These are phyloP conservation scores for Limonium bicolor DNA, from an alignment of 148 eudicot species.

Conservation along the genomic window DNA sequence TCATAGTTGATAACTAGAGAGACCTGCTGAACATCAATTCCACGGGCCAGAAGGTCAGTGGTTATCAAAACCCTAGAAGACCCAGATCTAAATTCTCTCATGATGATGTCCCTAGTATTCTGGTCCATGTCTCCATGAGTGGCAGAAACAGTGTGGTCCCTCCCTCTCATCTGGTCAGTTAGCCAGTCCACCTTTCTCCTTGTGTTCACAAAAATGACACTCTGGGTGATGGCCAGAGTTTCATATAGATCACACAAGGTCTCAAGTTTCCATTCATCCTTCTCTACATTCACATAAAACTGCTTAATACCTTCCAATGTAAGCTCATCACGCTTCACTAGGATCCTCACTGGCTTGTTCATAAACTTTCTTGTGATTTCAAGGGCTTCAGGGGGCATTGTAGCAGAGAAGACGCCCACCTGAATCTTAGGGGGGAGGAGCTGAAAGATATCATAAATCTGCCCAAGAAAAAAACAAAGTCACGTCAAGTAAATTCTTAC, in stretches of 20 bases:
- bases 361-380: slow-evolving; percentile 38
- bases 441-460: slow-evolving; percentile 41
- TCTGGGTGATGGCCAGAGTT: slow-evolving; percentile 37
- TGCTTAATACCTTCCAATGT: slow-evolving; percentile 42
- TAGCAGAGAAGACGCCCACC: slow-evolving; percentile 38
- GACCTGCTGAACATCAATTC: slow-evolving; percentile 38
- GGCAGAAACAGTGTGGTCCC: slow-evolving; percentile 39
- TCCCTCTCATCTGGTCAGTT: slow-evolving; percentile 32
- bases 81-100: slow-evolving; percentile 34
- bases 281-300: slow-evolving; percentile 29
- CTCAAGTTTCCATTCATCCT: slow-evolving; percentile 44
- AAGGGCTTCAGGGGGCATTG: slow-evolving; percentile 46
- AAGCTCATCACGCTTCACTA: slow-evolving; percentile 37
- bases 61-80: slow-evolving; percentile 40
- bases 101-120: slow-evolving; percentile 28
- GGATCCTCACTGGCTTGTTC: slow-evolving; percentile 35
- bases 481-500: no score
- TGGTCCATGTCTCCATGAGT: slow-evolving; percentile 46
- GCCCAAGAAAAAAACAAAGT: neutral
- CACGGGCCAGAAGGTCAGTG: slow-evolving; percentile 34
- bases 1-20: slow-evolving; percentile 38
- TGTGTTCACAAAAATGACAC: slow-evolving; percentile 44
- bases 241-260: slow-evolving; percentile 38
- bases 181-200: slow-evolving; percentile 43
- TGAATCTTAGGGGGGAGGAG: slow-evolving; percentile 31